Percentiles rank a stretch among this genome's conserved stretches.
Evolutionary conservation across 2,329 filamentous ascomycete species (phyloP).

Genomic region (Claviceps lovelessii): DNA sequence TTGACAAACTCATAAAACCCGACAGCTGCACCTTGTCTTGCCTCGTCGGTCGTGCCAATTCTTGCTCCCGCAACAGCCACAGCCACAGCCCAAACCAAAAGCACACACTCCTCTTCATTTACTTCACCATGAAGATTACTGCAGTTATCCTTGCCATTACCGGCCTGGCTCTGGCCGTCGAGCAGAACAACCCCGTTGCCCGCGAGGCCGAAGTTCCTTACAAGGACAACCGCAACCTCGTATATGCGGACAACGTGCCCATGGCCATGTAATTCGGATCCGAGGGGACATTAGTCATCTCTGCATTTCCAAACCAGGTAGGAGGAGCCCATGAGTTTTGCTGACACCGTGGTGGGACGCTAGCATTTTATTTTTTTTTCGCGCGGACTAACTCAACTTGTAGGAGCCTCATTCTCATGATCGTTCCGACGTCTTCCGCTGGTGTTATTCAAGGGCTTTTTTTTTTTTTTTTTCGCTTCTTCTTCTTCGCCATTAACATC

Average conservation of each 20-base stretch:
- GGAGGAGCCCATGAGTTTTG: background rate
- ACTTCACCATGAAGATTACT: background rate
- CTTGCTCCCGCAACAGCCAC: background rate
- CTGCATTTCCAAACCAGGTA: background rate
- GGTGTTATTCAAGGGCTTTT: too few relatives aligned
- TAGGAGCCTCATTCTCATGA: too few relatives aligned
- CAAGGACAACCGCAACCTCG: conserved; percentile 6
- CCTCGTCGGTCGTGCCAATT: background rate
- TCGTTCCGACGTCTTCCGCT: too few relatives aligned
- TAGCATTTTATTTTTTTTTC: background rate
- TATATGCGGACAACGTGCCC: conserved; percentile 1
- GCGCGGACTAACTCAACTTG: background rate
- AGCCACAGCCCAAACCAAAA: background rate
- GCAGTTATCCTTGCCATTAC: background rate
- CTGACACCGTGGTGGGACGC: too few relatives aligned
- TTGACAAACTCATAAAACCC: background rate
- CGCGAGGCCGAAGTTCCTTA: background rate
- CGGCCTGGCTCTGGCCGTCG: conserved; percentile 1
- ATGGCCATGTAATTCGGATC: background rate
- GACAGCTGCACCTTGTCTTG: background rate
- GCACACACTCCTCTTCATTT: background rate
- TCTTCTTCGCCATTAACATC: too few relatives aligned
- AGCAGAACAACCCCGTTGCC: background rate
- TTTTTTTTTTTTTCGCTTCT: too few relatives aligned
- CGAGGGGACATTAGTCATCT: too few relatives aligned